Evolutionary conservation across 306 rosid genomes (phyloP), one percentile per base, ranked within the genome.

Genomic region (Purshia tridentata): DNA sequence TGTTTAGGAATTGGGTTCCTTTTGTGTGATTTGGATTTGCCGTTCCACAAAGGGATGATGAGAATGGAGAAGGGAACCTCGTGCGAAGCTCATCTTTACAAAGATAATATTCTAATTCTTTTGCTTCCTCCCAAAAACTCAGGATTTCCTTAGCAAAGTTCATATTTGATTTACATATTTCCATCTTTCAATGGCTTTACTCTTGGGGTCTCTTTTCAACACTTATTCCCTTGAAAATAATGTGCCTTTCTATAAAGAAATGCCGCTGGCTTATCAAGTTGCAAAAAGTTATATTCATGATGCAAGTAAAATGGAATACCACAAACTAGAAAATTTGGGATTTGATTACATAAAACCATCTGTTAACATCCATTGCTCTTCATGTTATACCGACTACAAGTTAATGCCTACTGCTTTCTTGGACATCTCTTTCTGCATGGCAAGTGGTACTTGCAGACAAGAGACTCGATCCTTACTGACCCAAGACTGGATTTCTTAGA

Each of bases 51-150:
- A 76, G 77, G 63, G 48, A 77, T 29, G 35, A 29, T 29, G 35
- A 29, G 35, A 29, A 1, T 29, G 1, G 35, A 11, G 68, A 63
- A 4, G 48, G 41, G 22, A 73, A 67, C 20, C 73, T 46, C 22
- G 78, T 63, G 79, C 69, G 77, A 74, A 59, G 67, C 60, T 70
- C 76, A 83, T 85, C 79, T 78, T 71, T 52, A 66, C 74, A 47
- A 72, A 77, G 83, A 82, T 81, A 74, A 75, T 82, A 80, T 87
- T 87, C 84, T 82, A 58, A 64, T 76, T 84, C 86, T 42, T 69
- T 48, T 54, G 42, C 78, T 29, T 74, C 75, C 62, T 19, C 67
- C 47, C 19, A 49, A 60, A 37, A n/a, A 9, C 13, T 44, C 9
- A 9, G 40, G 47, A 72, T 35, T 52, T 68, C 65, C 61, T 56